Evolutionary conservation across 768 basidiomycete genomes (phyloP).

Genomic region (Rhodosporidiobolus sp.): DNA sequence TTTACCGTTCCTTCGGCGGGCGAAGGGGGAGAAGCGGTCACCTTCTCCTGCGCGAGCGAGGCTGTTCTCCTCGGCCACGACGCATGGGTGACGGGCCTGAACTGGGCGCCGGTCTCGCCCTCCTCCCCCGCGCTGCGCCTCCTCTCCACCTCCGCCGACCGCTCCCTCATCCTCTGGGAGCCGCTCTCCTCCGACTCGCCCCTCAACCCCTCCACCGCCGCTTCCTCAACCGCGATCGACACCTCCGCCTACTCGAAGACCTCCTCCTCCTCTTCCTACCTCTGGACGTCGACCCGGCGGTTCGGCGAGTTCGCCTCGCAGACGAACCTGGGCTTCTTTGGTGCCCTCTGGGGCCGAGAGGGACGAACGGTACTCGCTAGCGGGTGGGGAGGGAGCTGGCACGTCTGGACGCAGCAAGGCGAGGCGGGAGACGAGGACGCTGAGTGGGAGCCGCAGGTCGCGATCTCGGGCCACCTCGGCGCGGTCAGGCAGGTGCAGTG

Average conservation of each 20-base stretch:
- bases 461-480: slow-evolving; percentile 78
- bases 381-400: slow-evolving; percentile 94
- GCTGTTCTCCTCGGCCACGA: slow-evolving; percentile 96
- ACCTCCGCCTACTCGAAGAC: background rate
- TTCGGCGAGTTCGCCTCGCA: slow-evolving; percentile 89
- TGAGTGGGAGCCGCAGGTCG: slow-evolving; percentile 73
- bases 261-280: slow-evolving; percentile 53
- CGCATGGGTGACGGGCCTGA: slow-evolving; percentile 80
- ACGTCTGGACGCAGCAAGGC: slow-evolving; percentile 62
- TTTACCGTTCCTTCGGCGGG: slow-evolving; percentile 59
- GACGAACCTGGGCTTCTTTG: slow-evolving; percentile 87
- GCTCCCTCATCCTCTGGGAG: slow-evolving; percentile 91
- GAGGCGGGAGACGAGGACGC: slow-evolving; percentile 36
- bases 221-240: background rate
- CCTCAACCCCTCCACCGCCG: background rate
- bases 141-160: slow-evolving; percentile 91
- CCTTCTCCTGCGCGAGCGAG: slow-evolving; percentile 82
- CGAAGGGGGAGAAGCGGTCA: slow-evolving; percentile 44
- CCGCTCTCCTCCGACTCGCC: slow-evolving; percentile 55
- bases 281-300: slow-evolving; percentile 86
- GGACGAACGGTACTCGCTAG: slow-evolving; percentile 70
- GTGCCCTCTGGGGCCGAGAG: slow-evolving; percentile 70
- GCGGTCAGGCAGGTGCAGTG: slow-evolving; percentile 76
- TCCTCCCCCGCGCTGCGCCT: slow-evolving; percentile 53
- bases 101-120: slow-evolving; percentile 63